Conservation (phyloP, 2,329 filamentous ascomycete species). For the Alternaria triticina region DNA sequence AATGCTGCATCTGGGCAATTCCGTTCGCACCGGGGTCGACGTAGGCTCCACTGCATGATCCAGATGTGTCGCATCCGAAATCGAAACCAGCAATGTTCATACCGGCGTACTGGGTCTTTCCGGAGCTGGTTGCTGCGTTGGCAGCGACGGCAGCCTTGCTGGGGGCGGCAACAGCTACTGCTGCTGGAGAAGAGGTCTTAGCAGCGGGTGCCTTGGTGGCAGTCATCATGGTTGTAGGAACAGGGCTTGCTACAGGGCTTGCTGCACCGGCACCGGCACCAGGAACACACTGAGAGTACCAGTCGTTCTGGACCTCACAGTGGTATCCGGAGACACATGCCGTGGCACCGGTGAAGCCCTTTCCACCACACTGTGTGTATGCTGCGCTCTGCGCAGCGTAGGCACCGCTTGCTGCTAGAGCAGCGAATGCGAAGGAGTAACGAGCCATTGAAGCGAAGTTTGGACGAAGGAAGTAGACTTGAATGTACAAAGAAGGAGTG, state of each 20-base stretch:
- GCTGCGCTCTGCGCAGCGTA: not conserved
- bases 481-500: not conserved
- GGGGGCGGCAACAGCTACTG: not conserved
- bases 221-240: not conserved
- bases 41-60: constrained; percentile 31
- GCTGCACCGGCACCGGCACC: not conserved
- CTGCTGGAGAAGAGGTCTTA: not conserved
- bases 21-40: constrained; percentile 43
- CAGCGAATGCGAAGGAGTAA: not conserved
- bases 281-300: constrained; percentile 51
- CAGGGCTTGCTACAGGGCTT: not conserved
- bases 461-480: not conserved
- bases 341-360: constrained; percentile 45
- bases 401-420: not conserved
- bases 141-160: not conserved
- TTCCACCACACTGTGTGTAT: constrained; percentile 51
- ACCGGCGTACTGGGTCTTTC: constrained; percentile 39
- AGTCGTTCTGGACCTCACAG: constrained; percentile 48
- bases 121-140: not conserved
- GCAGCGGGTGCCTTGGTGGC: not conserved
- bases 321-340: constrained; percentile 44
- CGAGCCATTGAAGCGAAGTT: not conserved
- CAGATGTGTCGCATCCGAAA: constrained; percentile 52
- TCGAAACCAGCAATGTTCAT: constrained; percentile 58
- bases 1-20: constrained; percentile 63